phyloP scores from a whole-genome alignment of 768 basidiomycete species.

The Rhodosporidiobolus odoratus region DNA sequence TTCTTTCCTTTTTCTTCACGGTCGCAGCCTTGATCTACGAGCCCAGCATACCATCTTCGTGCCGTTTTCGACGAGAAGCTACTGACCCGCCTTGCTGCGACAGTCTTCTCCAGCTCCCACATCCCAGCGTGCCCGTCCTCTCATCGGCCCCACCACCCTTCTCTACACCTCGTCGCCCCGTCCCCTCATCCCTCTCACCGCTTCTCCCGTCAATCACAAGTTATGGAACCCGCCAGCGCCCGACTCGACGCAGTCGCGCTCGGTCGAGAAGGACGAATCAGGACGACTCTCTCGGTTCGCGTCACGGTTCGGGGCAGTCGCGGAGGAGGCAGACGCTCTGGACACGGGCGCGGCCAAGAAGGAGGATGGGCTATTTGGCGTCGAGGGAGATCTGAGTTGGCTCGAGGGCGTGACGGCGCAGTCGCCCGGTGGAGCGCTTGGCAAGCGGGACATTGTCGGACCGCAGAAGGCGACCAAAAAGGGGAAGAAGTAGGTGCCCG shows the following conservation, averaged over 20 bases:
- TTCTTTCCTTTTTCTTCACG: no score
- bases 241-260: conserved; percentile 13
- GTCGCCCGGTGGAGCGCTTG: conserved; percentile 15
- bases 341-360: background rate
- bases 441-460: conserved; percentile 29
- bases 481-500: conserved; percentile 38
- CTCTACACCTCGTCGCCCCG: conserved; percentile 33
- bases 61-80: background rate
- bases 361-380: conserved; percentile 12
- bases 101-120: background rate
- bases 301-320: conserved; percentile 3
- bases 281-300: conserved; percentile 30
- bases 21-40: no score
- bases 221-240: conserved; percentile 39
- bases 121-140: background rate
- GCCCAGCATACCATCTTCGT: background rate
- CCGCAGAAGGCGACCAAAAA: conserved; percentile 27
- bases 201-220: conserved; percentile 32
- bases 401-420: conserved; percentile 31
- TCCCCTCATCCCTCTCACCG: conserved; percentile 33
- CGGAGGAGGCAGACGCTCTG: background rate
- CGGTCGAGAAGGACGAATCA: conserved; percentile 30
- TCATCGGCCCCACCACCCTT: conserved; percentile 26
- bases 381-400: conserved; percentile 31
- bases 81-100: background rate